Evolutionary conservation across 805 yeast species (phyloP).

Genomic region (Zygosaccharomyces bailii): DNA sequence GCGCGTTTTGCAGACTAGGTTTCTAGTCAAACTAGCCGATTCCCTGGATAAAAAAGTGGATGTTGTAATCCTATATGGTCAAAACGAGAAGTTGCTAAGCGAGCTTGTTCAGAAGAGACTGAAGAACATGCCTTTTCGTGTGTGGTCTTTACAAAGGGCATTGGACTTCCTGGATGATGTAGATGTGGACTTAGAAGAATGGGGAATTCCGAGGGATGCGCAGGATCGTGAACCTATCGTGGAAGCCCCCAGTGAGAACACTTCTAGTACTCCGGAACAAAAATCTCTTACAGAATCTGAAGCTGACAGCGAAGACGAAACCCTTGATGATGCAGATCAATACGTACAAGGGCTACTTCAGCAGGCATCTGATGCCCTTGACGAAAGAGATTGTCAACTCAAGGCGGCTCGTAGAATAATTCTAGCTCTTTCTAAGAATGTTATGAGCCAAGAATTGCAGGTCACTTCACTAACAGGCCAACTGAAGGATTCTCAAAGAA

Average conservation of each 20-base stretch:
- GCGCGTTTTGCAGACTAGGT: conserved; percentile 10
- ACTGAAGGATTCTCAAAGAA: conserved; percentile 8
- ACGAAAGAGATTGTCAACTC: conserved; percentile 16
- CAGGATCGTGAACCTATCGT: conserved; percentile 5
- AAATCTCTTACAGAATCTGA: neutral
- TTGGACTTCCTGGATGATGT: conserved; percentile 19
- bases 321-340: neutral
- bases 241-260: neutral
- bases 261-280: neutral
- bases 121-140: neutral
- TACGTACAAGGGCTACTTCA: conserved; percentile 6
- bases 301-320: neutral
- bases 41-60: conserved; percentile 10
- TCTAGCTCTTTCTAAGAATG: conserved; percentile 16
- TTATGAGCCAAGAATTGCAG: conserved; percentile 21
- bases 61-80: conserved; percentile 7
- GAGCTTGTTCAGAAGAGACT: conserved; percentile 4
- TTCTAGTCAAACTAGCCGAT: conserved; percentile 11
- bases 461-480: conserved; percentile 23
- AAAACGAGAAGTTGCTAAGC: conserved; percentile 4
- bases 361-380: conserved; percentile 11
- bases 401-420: conserved; percentile 16
- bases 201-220: conserved; percentile 3
- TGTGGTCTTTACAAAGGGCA: conserved; percentile 22
- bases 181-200: conserved; percentile 10